Evolutionary conservation across 2,329 filamentous ascomycete species (phyloP).

Genomic region (Neocucurbitaria cava): DNA sequence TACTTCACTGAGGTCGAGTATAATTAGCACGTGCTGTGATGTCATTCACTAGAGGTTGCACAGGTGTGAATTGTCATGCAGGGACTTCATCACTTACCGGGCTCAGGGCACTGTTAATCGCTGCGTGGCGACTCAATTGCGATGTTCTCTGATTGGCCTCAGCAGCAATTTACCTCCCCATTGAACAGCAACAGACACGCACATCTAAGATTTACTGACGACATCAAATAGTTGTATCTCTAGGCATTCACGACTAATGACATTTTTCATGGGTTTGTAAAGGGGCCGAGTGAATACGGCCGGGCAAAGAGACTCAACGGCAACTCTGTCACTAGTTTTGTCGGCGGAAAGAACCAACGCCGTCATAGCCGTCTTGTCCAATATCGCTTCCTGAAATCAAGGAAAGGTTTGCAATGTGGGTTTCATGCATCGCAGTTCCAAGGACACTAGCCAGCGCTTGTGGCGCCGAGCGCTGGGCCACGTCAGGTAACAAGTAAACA

Average conservation of each 20-base stretch:
- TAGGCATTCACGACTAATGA: too few relatives aligned
- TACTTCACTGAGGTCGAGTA: neutral
- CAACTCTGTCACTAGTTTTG: too few relatives aligned
- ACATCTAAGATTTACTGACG: neutral
- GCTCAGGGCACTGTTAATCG: neutral
- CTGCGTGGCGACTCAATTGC: neutral
- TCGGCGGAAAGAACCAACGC: neutral
- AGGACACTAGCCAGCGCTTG: slow-evolving; percentile 12
- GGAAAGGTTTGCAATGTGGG: neutral
- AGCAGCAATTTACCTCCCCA: neutral
- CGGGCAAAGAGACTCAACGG: too few relatives aligned
- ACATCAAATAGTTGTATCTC: neutral
- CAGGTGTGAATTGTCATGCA: neutral
- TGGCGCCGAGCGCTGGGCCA: slow-evolving; percentile 29
- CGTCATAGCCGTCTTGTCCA: slow-evolving; percentile 4
- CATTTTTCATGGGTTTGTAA: too few relatives aligned
- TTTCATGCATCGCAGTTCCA: slow-evolving; percentile 12
- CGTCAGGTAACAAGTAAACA: slow-evolving; percentile 36
- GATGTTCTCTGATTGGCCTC: neutral
- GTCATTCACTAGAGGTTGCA: slow-evolving; percentile 23
- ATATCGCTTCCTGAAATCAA: neutral
- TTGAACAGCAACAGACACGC: too few relatives aligned
- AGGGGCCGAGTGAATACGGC: too few relatives aligned
- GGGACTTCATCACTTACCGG: neutral
- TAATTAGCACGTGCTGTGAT: slow-evolving; percentile 23